phyloP scores from a whole-genome alignment of 768 basidiomycete species.

The Mycena olivaceomarginata region DNA sequence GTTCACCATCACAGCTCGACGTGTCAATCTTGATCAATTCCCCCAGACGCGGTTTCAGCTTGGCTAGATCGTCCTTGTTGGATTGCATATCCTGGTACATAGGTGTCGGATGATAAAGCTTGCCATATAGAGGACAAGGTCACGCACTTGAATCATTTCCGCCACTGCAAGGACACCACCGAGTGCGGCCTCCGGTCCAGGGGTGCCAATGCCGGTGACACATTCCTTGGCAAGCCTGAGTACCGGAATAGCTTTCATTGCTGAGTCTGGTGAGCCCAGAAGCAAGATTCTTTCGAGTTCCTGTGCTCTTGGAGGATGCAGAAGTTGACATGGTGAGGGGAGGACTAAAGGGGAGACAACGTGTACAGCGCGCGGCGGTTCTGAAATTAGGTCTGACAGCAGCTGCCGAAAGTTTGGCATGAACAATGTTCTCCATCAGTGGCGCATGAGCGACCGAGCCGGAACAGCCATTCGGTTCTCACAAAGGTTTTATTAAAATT shows the following conservation, averaged over 20 bases:
- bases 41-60: too few relatives aligned
- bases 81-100: too few relatives aligned
- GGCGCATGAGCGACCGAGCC: not conserved
- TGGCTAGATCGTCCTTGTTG: too few relatives aligned
- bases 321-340: too few relatives aligned
- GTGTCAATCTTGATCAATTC: too few relatives aligned
- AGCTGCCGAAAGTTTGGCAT: not conserved
- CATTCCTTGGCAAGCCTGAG: conserved; percentile 23
- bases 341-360: not conserved
- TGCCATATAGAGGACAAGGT: too few relatives aligned
- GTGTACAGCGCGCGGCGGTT: not conserved
- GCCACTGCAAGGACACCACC: conserved; percentile 11
- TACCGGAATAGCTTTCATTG: conserved; percentile 5
- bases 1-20: too few relatives aligned
- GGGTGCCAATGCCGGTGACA: conserved; percentile 13
- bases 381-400: too few relatives aligned
- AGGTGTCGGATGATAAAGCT: too few relatives aligned
- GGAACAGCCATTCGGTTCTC: not conserved
- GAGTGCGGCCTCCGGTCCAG: conserved; percentile 1
- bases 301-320: too few relatives aligned
- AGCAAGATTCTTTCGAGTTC: not conserved
- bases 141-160: not conserved
- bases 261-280: not conserved
- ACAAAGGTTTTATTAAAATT: not conserved
- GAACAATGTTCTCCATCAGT: not conserved